A percentile compares a stretch with the other conserved stretches of the same genome.
These are phyloP conservation scores for Ceratobasidium sp. DNA, from an alignment of 1,284 basidiomycete genomes.

Conservation along the genomic window DNA sequence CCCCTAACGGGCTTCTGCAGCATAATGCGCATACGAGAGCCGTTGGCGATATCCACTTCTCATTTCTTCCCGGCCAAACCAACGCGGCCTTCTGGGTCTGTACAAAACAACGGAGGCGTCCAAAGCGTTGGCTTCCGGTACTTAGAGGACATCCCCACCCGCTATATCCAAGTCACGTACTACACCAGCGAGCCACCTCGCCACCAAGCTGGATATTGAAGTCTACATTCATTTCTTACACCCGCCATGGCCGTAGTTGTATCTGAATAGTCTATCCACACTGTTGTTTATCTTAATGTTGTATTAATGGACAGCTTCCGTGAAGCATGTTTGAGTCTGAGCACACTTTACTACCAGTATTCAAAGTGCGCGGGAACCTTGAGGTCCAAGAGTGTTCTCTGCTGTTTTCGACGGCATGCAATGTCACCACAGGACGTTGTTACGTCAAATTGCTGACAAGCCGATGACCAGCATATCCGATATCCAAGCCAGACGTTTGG, in stretches of 20 bases:
- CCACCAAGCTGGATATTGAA: constrained; percentile 7
- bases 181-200: neutral
- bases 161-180: neutral
- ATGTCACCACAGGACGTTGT: too few species aligned
- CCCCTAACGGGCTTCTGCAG: neutral
- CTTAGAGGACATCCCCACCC: neutral
- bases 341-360: too few species aligned
- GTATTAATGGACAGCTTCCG: too few species aligned
- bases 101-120: neutral
- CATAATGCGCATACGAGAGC: neutral
- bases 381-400: too few species aligned
- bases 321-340: too few species aligned
- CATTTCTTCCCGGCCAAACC: neutral
- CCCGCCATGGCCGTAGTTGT: neutral
- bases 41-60: neutral
- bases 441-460: too few species aligned
- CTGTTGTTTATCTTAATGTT: too few species aligned
- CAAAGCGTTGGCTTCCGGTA: neutral
- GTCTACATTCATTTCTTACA: neutral
- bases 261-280: too few species aligned
- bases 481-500: too few species aligned
- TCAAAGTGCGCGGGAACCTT: too few species aligned
- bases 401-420: too few species aligned
- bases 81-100: neutral
- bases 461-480: too few species aligned